These are phyloP conservation scores for Trichoderma breve DNA, from an alignment of 2,329 filamentous ascomycete species.

Conservation along the genomic window DNA sequence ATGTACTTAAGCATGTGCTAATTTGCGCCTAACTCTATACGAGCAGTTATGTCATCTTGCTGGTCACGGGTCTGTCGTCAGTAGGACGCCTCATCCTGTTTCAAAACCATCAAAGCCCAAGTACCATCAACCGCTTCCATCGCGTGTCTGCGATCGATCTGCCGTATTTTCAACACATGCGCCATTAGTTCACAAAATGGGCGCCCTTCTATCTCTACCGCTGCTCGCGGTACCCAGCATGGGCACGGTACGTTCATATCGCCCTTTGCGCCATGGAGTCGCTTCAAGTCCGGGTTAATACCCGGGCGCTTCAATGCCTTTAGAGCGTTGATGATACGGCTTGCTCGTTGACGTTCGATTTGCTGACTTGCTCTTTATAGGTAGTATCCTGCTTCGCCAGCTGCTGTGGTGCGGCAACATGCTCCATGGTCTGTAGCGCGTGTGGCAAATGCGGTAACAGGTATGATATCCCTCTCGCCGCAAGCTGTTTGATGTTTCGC, in stretches of 20 bases:
- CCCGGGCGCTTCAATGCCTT: not conserved
- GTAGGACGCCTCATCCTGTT: constrained; percentile 10
- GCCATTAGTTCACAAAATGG: constrained; percentile 58
- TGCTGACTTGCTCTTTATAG: constrained; percentile 41
- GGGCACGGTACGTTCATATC: constrained; percentile 66
- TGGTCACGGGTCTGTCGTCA: constrained; percentile 1
- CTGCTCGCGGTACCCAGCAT: constrained; percentile 84
- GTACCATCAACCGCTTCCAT: not conserved
- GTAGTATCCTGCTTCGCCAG: constrained; percentile 76
- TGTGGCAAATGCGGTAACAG: constrained; percentile 98
- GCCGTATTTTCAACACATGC: not conserved
- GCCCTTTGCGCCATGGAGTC: not conserved
- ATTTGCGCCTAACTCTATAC: not conserved
- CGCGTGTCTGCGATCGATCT: not conserved
- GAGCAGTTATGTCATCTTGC: constrained; percentile 13
- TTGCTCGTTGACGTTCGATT: not conserved
- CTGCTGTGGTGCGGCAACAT: constrained; percentile 95
- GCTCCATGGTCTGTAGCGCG: constrained; percentile 90
- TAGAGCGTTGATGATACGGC: not conserved
- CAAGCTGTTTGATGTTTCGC: not conserved
- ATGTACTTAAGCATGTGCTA: not conserved
- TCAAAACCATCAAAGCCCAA: not conserved
- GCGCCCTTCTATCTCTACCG: constrained; percentile 84
- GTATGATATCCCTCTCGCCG: constrained; percentile 42
- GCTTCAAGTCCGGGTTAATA: not conserved